Conservation (phyloP, 1,284 basidiomycete species). For the Quambalaria eucalypti region DNA sequence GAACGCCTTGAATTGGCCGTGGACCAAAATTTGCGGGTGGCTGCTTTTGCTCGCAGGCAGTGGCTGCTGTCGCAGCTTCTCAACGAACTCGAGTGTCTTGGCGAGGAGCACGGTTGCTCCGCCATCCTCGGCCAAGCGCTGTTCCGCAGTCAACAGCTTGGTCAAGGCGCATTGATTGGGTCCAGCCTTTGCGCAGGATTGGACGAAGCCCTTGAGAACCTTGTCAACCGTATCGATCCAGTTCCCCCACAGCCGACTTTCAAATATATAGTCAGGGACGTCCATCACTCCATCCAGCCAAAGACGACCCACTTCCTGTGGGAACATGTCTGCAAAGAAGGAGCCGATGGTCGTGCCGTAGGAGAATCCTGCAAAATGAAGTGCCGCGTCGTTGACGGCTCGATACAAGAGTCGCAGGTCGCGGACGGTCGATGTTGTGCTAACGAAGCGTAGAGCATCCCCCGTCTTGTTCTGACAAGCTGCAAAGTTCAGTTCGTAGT, state of each 20-base stretch:
- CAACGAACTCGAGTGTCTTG: constrained; percentile 17
- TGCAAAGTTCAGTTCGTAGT: background rate
- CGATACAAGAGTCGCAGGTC: constrained; percentile 26
- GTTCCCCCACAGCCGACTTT: no score
- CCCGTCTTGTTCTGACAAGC: background rate
- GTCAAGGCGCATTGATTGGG: constrained; percentile 15
- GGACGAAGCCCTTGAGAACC: constrained; percentile 15
- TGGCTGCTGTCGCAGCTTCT: constrained; percentile 18
- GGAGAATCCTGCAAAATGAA: constrained; percentile 28
- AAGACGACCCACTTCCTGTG: constrained; percentile 20
- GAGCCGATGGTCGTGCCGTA: constrained; percentile 28
- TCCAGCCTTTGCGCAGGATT: constrained; percentile 21
- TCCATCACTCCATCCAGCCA: constrained; percentile 30
- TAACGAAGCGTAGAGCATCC: constrained; percentile 1
- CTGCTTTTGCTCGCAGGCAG: constrained; percentile 15
- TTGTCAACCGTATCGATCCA: constrained; percentile 16
- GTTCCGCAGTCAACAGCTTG: background rate
- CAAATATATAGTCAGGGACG: constrained; percentile 21
- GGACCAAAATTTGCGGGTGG: constrained; percentile 21
- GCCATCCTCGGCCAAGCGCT: constrained; percentile 10
- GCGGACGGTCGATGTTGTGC: constrained; percentile 1
- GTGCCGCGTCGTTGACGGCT: constrained; percentile 16
- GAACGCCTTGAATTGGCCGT: constrained; percentile 13
- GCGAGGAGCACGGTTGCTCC: constrained; percentile 1
- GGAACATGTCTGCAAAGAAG: constrained; percentile 28